phyloP scores from a whole-genome alignment of 1,284 basidiomycete species.

The Takashimella koratensis region DNA sequence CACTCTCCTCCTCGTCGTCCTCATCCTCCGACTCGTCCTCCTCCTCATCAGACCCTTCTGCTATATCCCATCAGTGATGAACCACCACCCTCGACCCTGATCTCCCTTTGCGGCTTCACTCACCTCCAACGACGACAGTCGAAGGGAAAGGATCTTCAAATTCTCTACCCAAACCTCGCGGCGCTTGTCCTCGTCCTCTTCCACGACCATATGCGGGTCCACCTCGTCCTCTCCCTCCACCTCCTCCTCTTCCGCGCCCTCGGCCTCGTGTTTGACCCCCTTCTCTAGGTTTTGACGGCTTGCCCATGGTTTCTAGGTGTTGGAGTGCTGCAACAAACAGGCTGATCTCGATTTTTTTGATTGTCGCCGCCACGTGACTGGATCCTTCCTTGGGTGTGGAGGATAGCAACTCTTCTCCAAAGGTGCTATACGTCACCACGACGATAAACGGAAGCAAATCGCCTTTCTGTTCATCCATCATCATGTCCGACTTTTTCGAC shows the following conservation, averaged over 20 bases:
- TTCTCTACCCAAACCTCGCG: slow-evolving; percentile 2
- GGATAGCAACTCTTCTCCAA: no score
- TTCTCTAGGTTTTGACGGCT: neutral
- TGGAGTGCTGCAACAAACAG: neutral
- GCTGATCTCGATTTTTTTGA: neutral
- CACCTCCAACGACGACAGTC: slow-evolving; percentile 8
- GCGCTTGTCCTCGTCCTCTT: neutral
- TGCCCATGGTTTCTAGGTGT: neutral
- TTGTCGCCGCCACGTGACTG: neutral
- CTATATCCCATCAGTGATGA: neutral
- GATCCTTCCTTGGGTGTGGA: no score
- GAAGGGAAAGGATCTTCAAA: neutral
- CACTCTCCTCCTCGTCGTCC: neutral
- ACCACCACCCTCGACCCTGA: neutral
- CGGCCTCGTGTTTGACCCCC: neutral
- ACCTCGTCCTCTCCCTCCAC: slow-evolving; percentile 5
- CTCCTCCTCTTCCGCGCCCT: neutral
- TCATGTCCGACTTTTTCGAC: neutral
- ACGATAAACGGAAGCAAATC: neutral
- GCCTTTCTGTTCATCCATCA: no score
- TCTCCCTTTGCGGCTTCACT: neutral
- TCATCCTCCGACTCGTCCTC: neutral
- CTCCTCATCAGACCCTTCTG: neutral
- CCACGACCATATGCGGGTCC: slow-evolving; percentile 3
- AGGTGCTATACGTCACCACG: no score